Base-by-base conservation (phyloP, 345 rosid species). In the Acer negundo region DNA sequence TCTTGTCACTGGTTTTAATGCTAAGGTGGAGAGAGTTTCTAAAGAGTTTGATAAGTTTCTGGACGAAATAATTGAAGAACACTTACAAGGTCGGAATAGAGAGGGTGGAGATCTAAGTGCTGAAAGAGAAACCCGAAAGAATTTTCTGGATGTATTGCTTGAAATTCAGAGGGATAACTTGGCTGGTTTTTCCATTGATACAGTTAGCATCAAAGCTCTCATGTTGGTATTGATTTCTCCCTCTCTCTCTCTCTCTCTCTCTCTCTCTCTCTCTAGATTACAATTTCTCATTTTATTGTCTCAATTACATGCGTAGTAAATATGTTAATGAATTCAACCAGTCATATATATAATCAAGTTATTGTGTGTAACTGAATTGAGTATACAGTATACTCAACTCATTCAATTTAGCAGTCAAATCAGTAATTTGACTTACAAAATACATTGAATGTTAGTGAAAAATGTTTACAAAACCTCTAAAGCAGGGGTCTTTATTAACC, bases 181-280 rank as follows among this genome's bases (percentile, higher is more conserved):
- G 1, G 9, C 9, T 6, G 89, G 81, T n/a, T 75, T 84, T 31
- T 64, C 81, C 23, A 46, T 84, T 19, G 86, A 79, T 12, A 75
- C 66, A 53, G 56, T 20, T 6, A 74, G 75, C 80, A 69, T 89
- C 1, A 89, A 87, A 67, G 88, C 87, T 63, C 17, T 89, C 24
- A 31, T 87, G 67, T 62, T 86, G 90, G 92, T 89, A 85, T 11
- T 71, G 51, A 17, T 24, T 16, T 10, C 66, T 62, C 66, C 11
- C 66, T 24, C 66, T 46, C 46, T 42, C 46, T 35, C 38, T 35
- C 66, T 10, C 65, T 62, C 65, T 62, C 65, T 23, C 65, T 44
- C 44, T 40, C 44, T 35, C 38, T 35, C 38, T 35, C 38, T 35
- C 38, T 35, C 0, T 35, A 35, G 38, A 35, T 35, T 35, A 35